Evolutionary conservation across 306 rosid species (phyloP), one percentile per base, ranked within the genome.

Genomic region (Rosa multiflora): DNA sequence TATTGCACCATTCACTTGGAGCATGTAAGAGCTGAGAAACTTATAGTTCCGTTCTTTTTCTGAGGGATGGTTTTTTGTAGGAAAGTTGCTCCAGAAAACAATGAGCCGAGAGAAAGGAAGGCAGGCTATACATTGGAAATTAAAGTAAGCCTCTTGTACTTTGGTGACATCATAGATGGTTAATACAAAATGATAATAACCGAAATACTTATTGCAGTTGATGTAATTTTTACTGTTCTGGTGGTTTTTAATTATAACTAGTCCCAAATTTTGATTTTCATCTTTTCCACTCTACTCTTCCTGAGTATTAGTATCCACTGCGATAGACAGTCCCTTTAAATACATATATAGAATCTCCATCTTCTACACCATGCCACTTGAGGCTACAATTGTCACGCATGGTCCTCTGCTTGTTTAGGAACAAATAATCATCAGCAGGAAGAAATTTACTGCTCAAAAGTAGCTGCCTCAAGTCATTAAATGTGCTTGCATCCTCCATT

Each of bases 321-420:
- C 74, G 85, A 55, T 88, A 88, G 53, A 89, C 79, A 11, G 94
- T 86, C 42, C 98, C 95, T 81, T 89, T 89, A 76, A 94, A 94
- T 10, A 92, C 92, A 70, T 89, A 89, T 5, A 94, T 83, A 75
- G 76, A 70, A 74, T 94, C 97, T 4, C 99, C 98, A 81, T 88
- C 86, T 80, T 88, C 91, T 55, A 95, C 94, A 10, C 94, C 98
- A 75, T 95, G 97, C 97, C 95, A 92, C 63, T 86, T 69, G 62
- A 92, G 94, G 79, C 97, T 94, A 71, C 90, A 86, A 67, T 83
- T 79, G 48, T 91, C 92, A 18, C 86, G 86, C 97, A 91, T 94
- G 78, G 90, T 94, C 81, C 98, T 89, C 79, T 94, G 98, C 70
- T 72, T 89, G 81, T 94, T 97, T 66, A 94, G 88, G 64, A 94